Conservation (phyloP, 768 basidiomycete genomes). For the Melanogaster broomeanus region DNA sequence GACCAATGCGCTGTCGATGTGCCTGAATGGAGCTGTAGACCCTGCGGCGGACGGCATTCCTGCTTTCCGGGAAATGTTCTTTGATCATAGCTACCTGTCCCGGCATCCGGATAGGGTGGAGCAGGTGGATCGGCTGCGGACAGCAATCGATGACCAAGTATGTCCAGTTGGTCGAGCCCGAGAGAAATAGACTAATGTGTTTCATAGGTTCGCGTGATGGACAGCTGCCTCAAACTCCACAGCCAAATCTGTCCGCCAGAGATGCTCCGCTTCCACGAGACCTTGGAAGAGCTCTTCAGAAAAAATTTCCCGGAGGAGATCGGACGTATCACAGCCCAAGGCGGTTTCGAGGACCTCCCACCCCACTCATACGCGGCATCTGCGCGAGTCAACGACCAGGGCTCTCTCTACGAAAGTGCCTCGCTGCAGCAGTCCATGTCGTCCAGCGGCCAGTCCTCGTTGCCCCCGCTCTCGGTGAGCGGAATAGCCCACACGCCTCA, state of each 20-base stretch:
- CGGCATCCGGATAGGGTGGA: constrained; percentile 71
- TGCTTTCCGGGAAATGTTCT: constrained; percentile 76
- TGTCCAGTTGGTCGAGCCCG: constrained; percentile 12
- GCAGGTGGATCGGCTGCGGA: constrained; percentile 69
- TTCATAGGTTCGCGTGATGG: constrained; percentile 71
- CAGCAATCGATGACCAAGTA: constrained; percentile 83
- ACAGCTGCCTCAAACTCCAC: constrained; percentile 83
- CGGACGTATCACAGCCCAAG: constrained; percentile 60
- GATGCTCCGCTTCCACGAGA: constrained; percentile 92
- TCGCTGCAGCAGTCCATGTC: constrained; percentile 51
- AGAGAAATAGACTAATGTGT: background rate
- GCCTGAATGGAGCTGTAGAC: constrained; percentile 85
- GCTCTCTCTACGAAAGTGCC: constrained; percentile 48
- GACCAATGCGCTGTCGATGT: constrained; percentile 84
- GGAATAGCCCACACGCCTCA: constrained; percentile 46
- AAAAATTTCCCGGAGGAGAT: constrained; percentile 87
- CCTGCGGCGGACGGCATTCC: constrained; percentile 74
- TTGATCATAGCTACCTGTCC: constrained; percentile 65
- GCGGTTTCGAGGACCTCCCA: constrained; percentile 51
- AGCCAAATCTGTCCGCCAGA: constrained; percentile 79
- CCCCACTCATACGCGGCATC: constrained; percentile 37
- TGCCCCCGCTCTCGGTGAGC: constrained; percentile 54
- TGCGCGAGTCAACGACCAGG: constrained; percentile 43
- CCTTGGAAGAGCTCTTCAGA: constrained; percentile 81
- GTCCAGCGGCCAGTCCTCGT: constrained; percentile 39